A percentile compares a stretch with the other conserved stretches of the same genome.
These are phyloP conservation scores for Corynascus novoguineensis DNA, from an alignment of 495 filamentous ascomycete species.

Conservation along the genomic window DNA sequence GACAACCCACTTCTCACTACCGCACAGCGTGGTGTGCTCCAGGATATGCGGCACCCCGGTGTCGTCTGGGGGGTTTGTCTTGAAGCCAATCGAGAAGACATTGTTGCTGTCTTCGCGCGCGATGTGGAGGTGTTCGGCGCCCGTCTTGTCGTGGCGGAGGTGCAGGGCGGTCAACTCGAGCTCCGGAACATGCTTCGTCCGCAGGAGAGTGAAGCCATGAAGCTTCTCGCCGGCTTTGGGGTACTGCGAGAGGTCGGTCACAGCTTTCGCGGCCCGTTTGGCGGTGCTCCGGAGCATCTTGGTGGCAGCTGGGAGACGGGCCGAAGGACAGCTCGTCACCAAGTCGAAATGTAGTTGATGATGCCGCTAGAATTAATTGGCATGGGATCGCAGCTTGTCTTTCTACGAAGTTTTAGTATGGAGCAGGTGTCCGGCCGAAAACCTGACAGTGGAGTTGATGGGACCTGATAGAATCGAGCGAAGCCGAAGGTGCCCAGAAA, in stretches of 20 bases:
- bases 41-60: slow-evolving; percentile 96
- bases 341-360: too few relatives aligned
- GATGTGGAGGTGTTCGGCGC: slow-evolving; percentile 92
- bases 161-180: slow-evolving; percentile 86
- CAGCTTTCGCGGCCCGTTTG: slow-evolving; percentile 52
- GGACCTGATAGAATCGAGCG: not conserved
- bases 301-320: not conserved
- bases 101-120: slow-evolving; percentile 94
- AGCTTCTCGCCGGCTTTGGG: slow-evolving; percentile 76
- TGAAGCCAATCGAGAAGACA: slow-evolving; percentile 98
- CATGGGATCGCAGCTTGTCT: slow-evolving; percentile 8
- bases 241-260: slow-evolving; percentile 64
- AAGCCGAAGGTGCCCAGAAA: not conserved
- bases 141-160: slow-evolving; percentile 85
- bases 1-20: slow-evolving; percentile 77
- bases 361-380: not conserved
- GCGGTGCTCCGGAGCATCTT: slow-evolving; percentile 48
- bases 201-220: slow-evolving; percentile 85
- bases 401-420: not conserved
- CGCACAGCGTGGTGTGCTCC: slow-evolving; percentile 94
- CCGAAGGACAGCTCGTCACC: not conserved
- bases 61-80: slow-evolving; percentile 94
- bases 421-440: too few relatives aligned
- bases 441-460: not conserved
- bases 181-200: slow-evolving; percentile 87